Conservation (phyloP, 345 rosid species). For the Dimocarpus longan region DNA sequence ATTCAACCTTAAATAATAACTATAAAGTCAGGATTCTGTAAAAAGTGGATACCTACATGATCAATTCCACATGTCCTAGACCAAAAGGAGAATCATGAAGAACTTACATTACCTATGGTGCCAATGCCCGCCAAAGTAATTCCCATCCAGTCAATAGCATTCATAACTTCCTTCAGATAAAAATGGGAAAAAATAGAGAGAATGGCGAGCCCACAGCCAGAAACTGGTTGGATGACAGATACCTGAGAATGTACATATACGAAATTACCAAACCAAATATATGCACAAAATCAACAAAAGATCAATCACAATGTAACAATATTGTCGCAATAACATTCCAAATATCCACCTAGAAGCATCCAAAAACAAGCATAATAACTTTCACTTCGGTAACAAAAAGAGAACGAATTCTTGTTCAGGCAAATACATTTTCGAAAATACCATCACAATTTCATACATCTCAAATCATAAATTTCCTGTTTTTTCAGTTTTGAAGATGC, state of each 20-base stretch:
- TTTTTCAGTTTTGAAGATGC: not conserved
- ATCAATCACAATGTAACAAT: conserved; percentile 8
- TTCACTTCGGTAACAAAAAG: not conserved
- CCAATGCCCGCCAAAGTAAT: conserved; percentile 94
- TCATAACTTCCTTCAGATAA: conserved; percentile 93
- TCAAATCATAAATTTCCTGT: not conserved
- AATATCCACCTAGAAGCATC: not conserved
- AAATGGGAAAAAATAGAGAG: conserved; percentile 93
- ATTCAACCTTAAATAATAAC: not conserved
- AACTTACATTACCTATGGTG: conserved; percentile 74
- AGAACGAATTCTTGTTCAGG: not conserved
- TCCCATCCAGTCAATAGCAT: conserved; percentile 92
- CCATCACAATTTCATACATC: not conserved
- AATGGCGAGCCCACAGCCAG: conserved; percentile 96
- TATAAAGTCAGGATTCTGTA: not conserved
- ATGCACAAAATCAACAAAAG: conserved; percentile 1
- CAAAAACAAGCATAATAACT: not conserved
- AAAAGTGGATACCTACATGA: conserved; percentile 7
- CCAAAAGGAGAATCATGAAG: conserved; percentile 18
- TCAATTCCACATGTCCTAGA: not conserved
- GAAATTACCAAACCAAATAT: conserved; percentile 13
- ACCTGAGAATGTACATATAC: conserved; percentile 51
- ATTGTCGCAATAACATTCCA: not conserved
- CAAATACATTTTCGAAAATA: not conserved
- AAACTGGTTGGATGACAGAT: conserved; percentile 95